phyloP scores from a whole-genome alignment of 148 eudicot species.

The Cornus suecica region DNA sequence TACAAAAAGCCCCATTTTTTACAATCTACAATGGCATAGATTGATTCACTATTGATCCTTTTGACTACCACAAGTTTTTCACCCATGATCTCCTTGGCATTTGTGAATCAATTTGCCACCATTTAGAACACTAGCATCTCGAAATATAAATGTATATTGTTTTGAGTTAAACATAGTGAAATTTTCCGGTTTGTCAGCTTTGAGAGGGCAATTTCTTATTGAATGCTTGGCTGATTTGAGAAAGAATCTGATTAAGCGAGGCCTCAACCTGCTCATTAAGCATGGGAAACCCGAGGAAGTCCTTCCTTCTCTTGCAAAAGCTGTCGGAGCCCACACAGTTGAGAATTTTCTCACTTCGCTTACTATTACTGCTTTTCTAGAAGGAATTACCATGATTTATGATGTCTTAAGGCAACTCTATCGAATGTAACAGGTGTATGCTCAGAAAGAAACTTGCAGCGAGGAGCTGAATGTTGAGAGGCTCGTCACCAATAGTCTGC shows the following conservation, averaged over 20 bases:
- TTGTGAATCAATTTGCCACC: too few species aligned
- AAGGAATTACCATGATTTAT: background rate
- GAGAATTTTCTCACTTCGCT: slow-evolving; percentile 15
- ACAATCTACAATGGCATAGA: too few species aligned
- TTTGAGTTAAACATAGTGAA: background rate
- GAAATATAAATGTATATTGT: background rate
- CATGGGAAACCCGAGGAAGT: slow-evolving; percentile 84
- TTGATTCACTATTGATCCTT: too few species aligned
- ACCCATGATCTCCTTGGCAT: too few species aligned
- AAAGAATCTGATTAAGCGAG: slow-evolving; percentile 61
- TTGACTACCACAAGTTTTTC: too few species aligned
- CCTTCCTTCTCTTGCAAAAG: slow-evolving; percentile 62
- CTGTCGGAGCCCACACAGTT: slow-evolving; percentile 82
- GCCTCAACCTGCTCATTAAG: slow-evolving; percentile 59
- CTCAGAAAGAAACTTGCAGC: slow-evolving; percentile 94
- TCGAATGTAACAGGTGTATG: slow-evolving; percentile 53
- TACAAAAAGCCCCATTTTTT: too few species aligned
- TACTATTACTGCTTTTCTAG: background rate
- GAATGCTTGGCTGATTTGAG: slow-evolving; percentile 83
- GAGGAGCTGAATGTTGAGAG: slow-evolving; percentile 76
- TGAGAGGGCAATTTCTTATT: slow-evolving; percentile 73
- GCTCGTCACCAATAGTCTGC: slow-evolving; percentile 36
- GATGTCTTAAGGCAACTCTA: background rate
- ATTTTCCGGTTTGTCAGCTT: slow-evolving; percentile 40
- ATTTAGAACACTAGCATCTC: too few species aligned